Conservation (phyloP, 148 eudicot genomes). For the Bassia scoparia region DNA sequence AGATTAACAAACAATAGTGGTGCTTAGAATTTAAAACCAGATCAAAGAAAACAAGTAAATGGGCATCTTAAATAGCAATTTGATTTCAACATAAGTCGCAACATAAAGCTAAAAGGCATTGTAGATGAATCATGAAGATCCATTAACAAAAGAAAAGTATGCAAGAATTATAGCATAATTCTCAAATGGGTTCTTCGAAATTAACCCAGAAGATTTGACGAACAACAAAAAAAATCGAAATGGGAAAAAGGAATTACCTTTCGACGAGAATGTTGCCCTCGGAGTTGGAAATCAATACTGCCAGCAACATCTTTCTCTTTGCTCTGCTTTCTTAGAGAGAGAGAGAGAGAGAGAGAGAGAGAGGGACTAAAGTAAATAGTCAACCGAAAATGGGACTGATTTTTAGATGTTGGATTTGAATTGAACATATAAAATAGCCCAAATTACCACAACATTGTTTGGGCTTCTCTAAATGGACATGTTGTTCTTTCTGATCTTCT, state of each 20-base stretch:
- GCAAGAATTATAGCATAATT: no score
- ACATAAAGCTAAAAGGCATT: background rate
- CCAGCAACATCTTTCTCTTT: slow-evolving; percentile 36
- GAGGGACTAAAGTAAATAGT: background rate
- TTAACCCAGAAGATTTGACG: background rate
- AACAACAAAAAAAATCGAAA: background rate
- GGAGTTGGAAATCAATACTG: slow-evolving; percentile 46
- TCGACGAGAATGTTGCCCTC: slow-evolving; percentile 56
- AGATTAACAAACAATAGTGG: background rate
- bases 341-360: background rate
- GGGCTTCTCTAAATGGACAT: no score
- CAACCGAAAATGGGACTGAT: background rate
- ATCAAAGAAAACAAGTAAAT: background rate
- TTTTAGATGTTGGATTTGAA: no score
- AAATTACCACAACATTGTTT: no score
- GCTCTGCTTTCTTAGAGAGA: slow-evolving; percentile 7
- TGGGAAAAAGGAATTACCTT: slow-evolving; percentile 28
- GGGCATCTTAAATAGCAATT: background rate
- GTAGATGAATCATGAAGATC: background rate
- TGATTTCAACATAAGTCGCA: background rate
- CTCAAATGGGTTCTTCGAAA: background rate
- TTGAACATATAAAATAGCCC: no score
- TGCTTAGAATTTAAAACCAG: background rate
- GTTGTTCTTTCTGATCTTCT: no score
- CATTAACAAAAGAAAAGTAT: background rate